A percentile compares a stretch with the other conserved stretches of the same genome.
Evolutionary conservation across 306 rosid genomes (phyloP).

Genomic region (Begonia loranthoides): DNA sequence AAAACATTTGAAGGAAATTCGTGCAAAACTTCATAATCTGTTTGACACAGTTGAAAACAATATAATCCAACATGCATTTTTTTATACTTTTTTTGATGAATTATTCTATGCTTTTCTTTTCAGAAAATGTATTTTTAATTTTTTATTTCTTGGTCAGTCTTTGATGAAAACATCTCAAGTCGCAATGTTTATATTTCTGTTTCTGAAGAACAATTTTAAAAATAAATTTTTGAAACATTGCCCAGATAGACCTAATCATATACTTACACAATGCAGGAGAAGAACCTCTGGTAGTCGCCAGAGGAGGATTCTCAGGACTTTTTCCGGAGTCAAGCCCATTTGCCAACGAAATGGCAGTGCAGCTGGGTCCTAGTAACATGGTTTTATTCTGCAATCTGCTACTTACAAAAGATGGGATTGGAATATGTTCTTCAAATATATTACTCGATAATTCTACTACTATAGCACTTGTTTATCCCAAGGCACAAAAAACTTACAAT

Average conservation of each 20-base stretch:
- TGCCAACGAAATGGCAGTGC: constrained; percentile 21
- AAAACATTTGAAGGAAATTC: too few relatives aligned
- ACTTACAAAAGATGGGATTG: constrained; percentile 52
- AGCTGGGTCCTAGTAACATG: constrained; percentile 15
- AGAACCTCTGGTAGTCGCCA: constrained; percentile 48
- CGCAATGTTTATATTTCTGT: too few relatives aligned
- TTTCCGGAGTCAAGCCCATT: constrained; percentile 50
- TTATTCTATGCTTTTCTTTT: not conserved
- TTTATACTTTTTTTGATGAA: not conserved
- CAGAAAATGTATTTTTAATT: too few relatives aligned
- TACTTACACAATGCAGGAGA: constrained; percentile 33
- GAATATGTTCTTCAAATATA: constrained; percentile 45
- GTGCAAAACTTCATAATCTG: too few relatives aligned
- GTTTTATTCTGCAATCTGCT: constrained; percentile 57
- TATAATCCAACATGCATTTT: too few relatives aligned
- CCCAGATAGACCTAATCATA: too few relatives aligned
- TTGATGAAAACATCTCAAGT: too few relatives aligned
- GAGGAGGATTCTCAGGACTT: constrained; percentile 73
- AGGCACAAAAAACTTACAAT: constrained; percentile 17
- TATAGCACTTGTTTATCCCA: constrained; percentile 26
- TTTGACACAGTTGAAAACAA: too few relatives aligned
- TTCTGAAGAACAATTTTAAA: too few relatives aligned
- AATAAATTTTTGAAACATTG: too few relatives aligned
- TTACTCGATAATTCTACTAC: constrained; percentile 53
- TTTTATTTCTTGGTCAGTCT: too few relatives aligned